Percentiles rank a stretch among this genome's conserved stretches.
Evolutionary conservation across 2,329 filamentous ascomycete genomes (phyloP).

Genomic region (Penicillium expansum): DNA sequence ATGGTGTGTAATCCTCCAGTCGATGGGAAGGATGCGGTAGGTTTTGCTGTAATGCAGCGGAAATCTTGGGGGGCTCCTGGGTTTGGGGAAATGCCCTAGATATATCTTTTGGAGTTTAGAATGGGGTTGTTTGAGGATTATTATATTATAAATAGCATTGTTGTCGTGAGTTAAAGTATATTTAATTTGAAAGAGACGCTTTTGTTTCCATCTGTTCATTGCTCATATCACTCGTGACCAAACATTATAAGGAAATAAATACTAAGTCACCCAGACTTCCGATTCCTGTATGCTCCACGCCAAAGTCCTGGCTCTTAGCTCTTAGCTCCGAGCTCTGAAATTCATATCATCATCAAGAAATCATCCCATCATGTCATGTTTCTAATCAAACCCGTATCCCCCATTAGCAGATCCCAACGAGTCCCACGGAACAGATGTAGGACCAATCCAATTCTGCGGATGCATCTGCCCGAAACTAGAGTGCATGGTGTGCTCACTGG

Average conservation of each 20-base stretch:
- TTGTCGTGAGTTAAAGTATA: neutral
- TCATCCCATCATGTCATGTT: neutral
- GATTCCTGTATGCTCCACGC: neutral
- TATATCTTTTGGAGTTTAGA: neutral
- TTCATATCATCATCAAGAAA: neutral
- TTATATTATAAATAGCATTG: neutral
- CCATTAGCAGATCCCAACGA: conserved; percentile 14
- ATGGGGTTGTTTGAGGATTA: too few species aligned
- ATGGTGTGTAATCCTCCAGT: neutral
- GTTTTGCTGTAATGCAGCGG: conserved; percentile 7
- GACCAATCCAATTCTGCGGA: conserved; percentile 35
- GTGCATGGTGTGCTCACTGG: conserved; percentile 21
- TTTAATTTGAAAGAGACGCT: neutral
- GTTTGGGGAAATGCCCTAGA: neutral
- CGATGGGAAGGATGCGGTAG: neutral
- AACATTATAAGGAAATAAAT: conserved; percentile 1
- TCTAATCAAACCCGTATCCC: conserved; percentile 15
- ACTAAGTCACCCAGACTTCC: neutral
- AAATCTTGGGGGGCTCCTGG: neutral
- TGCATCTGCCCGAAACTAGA: conserved; percentile 28
- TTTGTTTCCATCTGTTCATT: neutral
- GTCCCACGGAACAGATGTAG: conserved; percentile 32
- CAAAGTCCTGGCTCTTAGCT: neutral
- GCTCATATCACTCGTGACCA: conserved; percentile 2
- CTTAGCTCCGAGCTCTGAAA: neutral